Evolutionary conservation across 208 protist genomes (phyloP).

Genomic region (Endotrypanum monterogeii): DNA sequence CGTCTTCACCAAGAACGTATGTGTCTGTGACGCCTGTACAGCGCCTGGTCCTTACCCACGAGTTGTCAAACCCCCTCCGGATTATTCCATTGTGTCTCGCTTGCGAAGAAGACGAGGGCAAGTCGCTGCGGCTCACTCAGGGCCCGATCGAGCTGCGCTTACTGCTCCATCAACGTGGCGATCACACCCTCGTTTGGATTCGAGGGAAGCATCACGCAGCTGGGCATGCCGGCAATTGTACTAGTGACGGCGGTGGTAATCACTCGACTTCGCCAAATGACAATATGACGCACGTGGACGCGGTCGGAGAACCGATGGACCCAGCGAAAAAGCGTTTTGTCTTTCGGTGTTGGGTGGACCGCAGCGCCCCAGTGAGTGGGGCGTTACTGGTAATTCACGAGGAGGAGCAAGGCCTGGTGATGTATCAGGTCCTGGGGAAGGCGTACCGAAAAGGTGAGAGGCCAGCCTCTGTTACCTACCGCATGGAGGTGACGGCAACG

Average conservation of each 20-base stretch:
- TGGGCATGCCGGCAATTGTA: neutral
- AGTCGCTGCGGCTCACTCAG: slow-evolving; percentile 14
- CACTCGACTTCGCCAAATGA: neutral
- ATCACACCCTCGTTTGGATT: slow-evolving; percentile 39
- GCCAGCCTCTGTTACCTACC: slow-evolving; percentile 1
- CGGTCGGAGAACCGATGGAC: slow-evolving; percentile 10
- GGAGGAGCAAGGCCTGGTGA: slow-evolving; percentile 25
- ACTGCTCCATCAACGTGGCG: slow-evolving; percentile 37
- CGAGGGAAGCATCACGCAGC: slow-evolving; percentile 1
- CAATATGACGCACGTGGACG: slow-evolving; percentile 9
- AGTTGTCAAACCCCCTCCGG: slow-evolving; percentile 27
- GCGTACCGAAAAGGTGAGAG: neutral
- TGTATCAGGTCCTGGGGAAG: slow-evolving; percentile 21
- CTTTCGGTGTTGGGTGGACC: slow-evolving; percentile 47
- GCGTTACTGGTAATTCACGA: slow-evolving; percentile 36
- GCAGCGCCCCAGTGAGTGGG: slow-evolving; percentile 36
- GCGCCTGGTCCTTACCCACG: slow-evolving; percentile 22
- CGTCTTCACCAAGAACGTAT: slow-evolving; percentile 15
- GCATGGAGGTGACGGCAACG: slow-evolving; percentile 26
- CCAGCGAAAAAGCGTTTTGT: neutral
- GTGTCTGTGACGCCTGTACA: slow-evolving; percentile 27
- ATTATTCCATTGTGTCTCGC: slow-evolving; percentile 32
- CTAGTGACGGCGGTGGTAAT: neutral
- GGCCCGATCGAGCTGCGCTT: slow-evolving; percentile 31
- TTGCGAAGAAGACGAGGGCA: slow-evolving; percentile 21